Base-by-base conservation (phyloP, 2,329 filamentous ascomycete species). In the Colletotrichum plurivorum region DNA sequence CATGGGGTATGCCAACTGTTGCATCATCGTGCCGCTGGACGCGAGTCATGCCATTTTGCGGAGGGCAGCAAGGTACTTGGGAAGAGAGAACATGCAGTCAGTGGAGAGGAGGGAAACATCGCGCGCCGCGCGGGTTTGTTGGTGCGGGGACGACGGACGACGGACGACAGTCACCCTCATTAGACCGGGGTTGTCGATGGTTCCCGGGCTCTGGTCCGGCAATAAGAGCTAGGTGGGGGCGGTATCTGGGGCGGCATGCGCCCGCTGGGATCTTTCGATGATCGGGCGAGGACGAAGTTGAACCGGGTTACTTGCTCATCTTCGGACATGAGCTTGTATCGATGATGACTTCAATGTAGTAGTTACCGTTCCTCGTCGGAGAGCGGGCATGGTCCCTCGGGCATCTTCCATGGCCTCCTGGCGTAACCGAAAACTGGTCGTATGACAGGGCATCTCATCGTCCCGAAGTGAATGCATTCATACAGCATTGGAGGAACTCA, bases 81-180 rank as follows among this genome's bases (percentile, higher is more conserved):
- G 8, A 20, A 31, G 9, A 43, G 20, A 36, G 8, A 36, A 10
- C 31, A 36, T 36, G 31, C 22, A 25, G 22, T 25, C 9, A 41
- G 39, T 8, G 16, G 5, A 43, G 13, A 13, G 5, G 41, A n/a
- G 16, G 56, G 46, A 27, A 22, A 20, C 13, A 16, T 43, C 22
- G 12, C 52, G 9, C n/a, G 58, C 20, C 20, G 41, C 46, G 57
- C 27, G 22, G 39, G 41, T 43, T 62, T 55, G 20, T 5, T 22
- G 48, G 31, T 67, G 63, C 43, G 57, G 57, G 58, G 58, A 67
- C 27, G 51, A 67, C 63, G 58, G 58, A 67, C 27, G 51, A 67
- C 63, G 63, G 63, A 56, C 57, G 63, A 55, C 63, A 63, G 63
- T 67, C 58, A 63, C 63, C 63, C 63, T 67, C 49, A 56, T 31